These are phyloP conservation scores for Tothia fuscella DNA, from an alignment of 2,329 filamentous ascomycete species.

Conservation along the genomic window DNA sequence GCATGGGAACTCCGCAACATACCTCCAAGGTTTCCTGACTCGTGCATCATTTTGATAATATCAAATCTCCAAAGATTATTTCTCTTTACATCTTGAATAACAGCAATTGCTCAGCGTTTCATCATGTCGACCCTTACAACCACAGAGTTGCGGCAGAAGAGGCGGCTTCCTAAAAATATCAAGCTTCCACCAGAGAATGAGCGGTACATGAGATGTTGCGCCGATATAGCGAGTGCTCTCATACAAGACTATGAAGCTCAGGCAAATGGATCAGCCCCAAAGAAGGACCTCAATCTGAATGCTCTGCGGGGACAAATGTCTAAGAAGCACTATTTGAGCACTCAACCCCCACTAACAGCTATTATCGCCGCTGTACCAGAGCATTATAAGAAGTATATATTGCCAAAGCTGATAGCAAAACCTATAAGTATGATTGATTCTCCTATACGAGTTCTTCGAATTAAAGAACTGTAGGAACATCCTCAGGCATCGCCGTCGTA, in stretches of 20 bases:
- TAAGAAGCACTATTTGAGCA: conserved; percentile 83
- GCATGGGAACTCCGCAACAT: no score
- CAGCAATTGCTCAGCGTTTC: no score
- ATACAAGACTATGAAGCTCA: conserved; percentile 88
- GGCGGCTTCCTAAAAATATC: conserved; percentile 51
- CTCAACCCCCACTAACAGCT: conserved; percentile 81
- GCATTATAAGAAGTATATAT: conserved; percentile 98
- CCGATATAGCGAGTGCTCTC: conserved; percentile 84
- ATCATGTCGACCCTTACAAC: conserved; percentile 52
- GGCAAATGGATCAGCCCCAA: conserved; percentile 58
- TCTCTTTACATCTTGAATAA: no score
- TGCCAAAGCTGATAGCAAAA: conserved; percentile 93
- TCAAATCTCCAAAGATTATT: no score
- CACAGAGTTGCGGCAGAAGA: conserved; percentile 37
- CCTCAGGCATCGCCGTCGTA: conserved; percentile 93
- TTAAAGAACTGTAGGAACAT: conserved; percentile 50
- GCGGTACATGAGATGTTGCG: conserved; percentile 64
- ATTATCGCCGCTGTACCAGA: conserved; percentile 99
- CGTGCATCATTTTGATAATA: no score
- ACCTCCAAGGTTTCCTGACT: no score
- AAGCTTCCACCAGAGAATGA: conserved; percentile 88
- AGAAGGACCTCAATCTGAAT: conserved; percentile 89
- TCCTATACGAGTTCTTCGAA: background rate
- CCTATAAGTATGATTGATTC: conserved; percentile 55
- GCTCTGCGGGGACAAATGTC: conserved; percentile 72